Base-by-base conservation (phyloP, 2,329 filamentous ascomycete genomes). In the Fusarium xylarioides region DNA sequence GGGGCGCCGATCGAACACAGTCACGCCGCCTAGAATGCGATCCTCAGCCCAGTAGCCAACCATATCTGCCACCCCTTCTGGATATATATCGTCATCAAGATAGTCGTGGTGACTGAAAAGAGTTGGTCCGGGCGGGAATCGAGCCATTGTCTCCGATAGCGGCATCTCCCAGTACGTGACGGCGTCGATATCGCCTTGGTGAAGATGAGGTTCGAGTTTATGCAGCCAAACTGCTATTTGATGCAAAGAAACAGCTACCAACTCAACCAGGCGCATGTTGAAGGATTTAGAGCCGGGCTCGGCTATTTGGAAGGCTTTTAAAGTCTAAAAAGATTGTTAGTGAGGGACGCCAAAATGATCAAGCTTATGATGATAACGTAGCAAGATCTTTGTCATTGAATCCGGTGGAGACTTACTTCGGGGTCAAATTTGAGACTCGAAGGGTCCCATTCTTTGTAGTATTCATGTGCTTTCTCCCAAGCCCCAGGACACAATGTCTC, bases 1-100 rank as follows among this genome's bases (percentile, higher is more conserved):
- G 2, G 60, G 26, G 10, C 38, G 40, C 1, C 64, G 47, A n/a
- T 72, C 60, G 1, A 73, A 73, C 2, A 69, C 55, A 18, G 37
- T 21, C 1, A 72, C 70, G 2, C 68, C 70, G 6, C 70, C 70
- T 2, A 69, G 15, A 5, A 73, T 56, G 2, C 64, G 60, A n/a
- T 73, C 68, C 15, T 73, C 64, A 5, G 64, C 64, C 68, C 64
- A 72, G n/a, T 73, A 73, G 4, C 68, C 68, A 23, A 69, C 68
- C 9, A 72, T 61, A 11, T 72, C 64, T 1, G 47, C 64, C 0
- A 72, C 55, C 0, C 63, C 59, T 15, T 72, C 70, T 11, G 68
- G 68, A 14, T 68, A 72, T n/a, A 72, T 32, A 53, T 71, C 64
- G 9, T 63, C 68, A 2, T 72, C 68, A 11, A 71, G 58, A 14